A percentile compares a stretch with the other conserved stretches of the same genome.
phyloP scores from a whole-genome alignment of 352 stramenopile species.

The Phytophthora melonis region DNA sequence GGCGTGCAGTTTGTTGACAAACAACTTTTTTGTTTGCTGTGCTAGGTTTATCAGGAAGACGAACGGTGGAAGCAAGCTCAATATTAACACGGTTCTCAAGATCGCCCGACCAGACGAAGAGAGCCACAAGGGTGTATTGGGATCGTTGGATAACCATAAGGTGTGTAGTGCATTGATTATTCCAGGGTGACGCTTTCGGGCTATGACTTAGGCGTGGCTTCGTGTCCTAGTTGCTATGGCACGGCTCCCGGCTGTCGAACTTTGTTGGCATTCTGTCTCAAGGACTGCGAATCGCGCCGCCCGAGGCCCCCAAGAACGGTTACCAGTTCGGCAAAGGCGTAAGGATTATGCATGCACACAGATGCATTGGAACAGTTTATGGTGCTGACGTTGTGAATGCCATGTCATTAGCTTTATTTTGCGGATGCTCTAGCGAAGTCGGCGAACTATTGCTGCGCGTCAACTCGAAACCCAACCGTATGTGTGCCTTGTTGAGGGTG shows the following conservation, averaged over 20 bases:
- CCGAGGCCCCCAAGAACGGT: slow-evolving; percentile 70
- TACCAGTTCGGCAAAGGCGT: slow-evolving; percentile 81
- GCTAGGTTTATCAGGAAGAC: slow-evolving; percentile 65
- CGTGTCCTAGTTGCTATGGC: slow-evolving; percentile 56
- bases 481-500: neutral
- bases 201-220: slow-evolving; percentile 1
- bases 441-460: slow-evolving; percentile 60
- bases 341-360: slow-evolving; percentile 5
- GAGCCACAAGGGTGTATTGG: slow-evolving; percentile 43
- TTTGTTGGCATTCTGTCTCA: slow-evolving; percentile 75
- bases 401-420: slow-evolving; percentile 66
- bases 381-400: neutral
- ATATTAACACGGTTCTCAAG: slow-evolving; percentile 65
- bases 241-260: slow-evolving; percentile 66
- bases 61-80: slow-evolving; percentile 50
- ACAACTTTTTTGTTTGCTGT: neutral
- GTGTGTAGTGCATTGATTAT: slow-evolving; percentile 23
- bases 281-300: slow-evolving; percentile 73
- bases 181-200: no score
- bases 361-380: neutral
- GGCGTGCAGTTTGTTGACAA: neutral
- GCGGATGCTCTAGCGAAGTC: slow-evolving; percentile 68
- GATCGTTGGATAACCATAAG: slow-evolving; percentile 64
- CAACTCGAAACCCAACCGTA: slow-evolving; percentile 37
- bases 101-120: slow-evolving; percentile 57